Evolutionary conservation across 768 basidiomycete genomes (phyloP), one percentile per base, ranked within the genome.

Genomic region (Trametes meyenii): DNA sequence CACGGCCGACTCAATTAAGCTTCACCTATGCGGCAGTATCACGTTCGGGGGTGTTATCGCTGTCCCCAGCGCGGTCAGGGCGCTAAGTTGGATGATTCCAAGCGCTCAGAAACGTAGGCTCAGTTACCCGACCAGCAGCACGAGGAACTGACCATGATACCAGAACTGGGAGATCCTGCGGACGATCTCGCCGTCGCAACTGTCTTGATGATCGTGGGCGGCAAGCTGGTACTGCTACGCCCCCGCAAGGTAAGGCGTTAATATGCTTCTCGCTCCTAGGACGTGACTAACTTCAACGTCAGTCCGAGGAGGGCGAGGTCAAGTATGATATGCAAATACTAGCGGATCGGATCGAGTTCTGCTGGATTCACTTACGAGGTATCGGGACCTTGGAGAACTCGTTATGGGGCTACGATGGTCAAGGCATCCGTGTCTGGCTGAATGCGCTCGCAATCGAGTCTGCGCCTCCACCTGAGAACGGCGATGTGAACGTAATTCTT

Each of bases 321-420:
- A 92, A 89, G 67, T 99, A 99, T 70, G 96, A 98, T 74, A 88
- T 98, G 82, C 96, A 98, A 71, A 90, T 98, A 35, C 88, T 99
- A 45, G 94, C 96, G 0, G 94, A 97, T 63, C 85, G 89, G n/a
- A 92, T 98, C 65, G 96, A 99, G 71, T 95, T 97, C 70, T 99
- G 96, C 74, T 99, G 96, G 96, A 97, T 96, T 55, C 96, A 98
- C 78, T 79, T 99, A 44, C 86, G 90, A 40, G 96, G 96, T 1
- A 94, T 99, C 42, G 92, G 89, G 6, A 86, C 92, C 2, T 77
- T 99, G 49, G 96, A 98, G 72, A 99, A 99, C 75, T 98, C 96
- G 6, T 78, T 99, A 21, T 99, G 96, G 96, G 96, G 89, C 1
- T 99, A 93, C 73, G 96, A 98, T 65, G 96, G 95, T 2, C 81